Conservation (phyloP, 345 rosid species). For the Crucihimalaya himalaica region DNA sequence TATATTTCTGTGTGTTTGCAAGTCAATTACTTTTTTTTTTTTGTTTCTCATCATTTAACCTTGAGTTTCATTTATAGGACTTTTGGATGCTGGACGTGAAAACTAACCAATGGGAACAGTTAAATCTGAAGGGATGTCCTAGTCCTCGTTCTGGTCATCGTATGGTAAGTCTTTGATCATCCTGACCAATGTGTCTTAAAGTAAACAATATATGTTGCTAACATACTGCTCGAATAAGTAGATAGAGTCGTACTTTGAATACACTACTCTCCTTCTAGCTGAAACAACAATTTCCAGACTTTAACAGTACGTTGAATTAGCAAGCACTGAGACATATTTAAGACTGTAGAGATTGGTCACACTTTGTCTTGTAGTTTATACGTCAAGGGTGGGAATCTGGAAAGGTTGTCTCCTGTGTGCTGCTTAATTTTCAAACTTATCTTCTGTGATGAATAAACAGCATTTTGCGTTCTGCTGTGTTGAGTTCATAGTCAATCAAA, state of each 20-base stretch:
- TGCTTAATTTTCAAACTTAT: not conserved
- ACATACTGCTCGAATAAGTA: not conserved
- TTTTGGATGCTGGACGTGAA: constrained; percentile 92
- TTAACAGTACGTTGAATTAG: not conserved
- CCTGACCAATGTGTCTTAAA: not conserved
- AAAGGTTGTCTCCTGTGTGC: not conserved
- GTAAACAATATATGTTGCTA: not conserved
- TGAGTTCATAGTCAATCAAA: not conserved
- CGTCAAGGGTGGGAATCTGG: constrained; percentile 1
- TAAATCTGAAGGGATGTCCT: constrained; percentile 88
- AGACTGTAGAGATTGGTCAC: not conserved
- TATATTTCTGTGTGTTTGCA: not conserved
- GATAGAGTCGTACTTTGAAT: not conserved
- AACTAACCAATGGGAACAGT: constrained; percentile 95
- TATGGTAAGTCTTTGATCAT: constrained; percentile 59
- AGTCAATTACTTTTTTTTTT: not conserved
- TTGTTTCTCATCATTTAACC: not conserved
- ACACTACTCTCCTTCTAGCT: not conserved
- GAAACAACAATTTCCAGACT: not conserved
- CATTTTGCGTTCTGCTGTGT: not conserved
- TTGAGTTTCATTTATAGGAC: constrained; percentile 52
- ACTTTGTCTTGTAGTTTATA: not conserved
- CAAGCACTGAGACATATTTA: not conserved
- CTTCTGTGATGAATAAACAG: not conserved
- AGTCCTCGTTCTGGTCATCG: constrained; percentile 97